These are phyloP conservation scores for Suillus alpinus DNA, from an alignment of 768 basidiomycete genomes.

Conservation along the genomic window DNA sequence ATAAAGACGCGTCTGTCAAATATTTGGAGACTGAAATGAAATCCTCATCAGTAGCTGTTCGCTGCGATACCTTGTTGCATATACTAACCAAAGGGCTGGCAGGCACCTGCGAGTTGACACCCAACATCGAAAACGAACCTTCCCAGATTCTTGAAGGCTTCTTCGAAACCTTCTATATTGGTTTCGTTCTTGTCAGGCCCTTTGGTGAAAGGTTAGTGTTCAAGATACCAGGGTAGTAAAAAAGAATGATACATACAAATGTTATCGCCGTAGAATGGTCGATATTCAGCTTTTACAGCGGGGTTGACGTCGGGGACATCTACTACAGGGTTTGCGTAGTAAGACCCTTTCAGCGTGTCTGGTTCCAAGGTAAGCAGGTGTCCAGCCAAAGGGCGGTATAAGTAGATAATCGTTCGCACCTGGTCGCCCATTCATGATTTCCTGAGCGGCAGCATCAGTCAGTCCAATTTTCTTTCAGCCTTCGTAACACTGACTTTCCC, in stretches of 20 bases:
- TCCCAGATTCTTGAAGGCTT: constrained; percentile 85
- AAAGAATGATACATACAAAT: constrained; percentile 58
- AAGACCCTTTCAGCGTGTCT: constrained; percentile 90
- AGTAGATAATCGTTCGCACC: constrained; percentile 36
- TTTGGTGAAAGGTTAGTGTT: constrained; percentile 20
- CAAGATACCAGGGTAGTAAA: background rate
- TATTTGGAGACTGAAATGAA: constrained; percentile 49
- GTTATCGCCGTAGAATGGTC: constrained; percentile 85
- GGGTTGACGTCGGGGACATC: constrained; percentile 63
- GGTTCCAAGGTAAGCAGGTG: constrained; percentile 11
- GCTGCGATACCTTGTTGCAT: background rate
- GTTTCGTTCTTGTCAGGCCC: constrained; percentile 63
- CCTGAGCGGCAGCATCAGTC: constrained; percentile 38
- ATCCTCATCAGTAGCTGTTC: constrained; percentile 24
- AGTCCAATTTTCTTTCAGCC: background rate
- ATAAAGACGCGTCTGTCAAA: constrained; percentile 59
- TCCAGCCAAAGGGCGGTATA: background rate
- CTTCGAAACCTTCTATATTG: constrained; percentile 73
- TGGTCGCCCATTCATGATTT: constrained; percentile 94
- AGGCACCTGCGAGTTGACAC: constrained; percentile 76
- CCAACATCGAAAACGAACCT: constrained; percentile 83
- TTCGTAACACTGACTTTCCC: constrained; percentile 61
- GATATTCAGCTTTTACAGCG: constrained; percentile 54
- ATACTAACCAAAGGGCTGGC: constrained; percentile 82
- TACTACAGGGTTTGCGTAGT: constrained; percentile 78